Evolutionary conservation across 768 basidiomycete species (phyloP).

Genomic region (Boletus tylopilopsis): DNA sequence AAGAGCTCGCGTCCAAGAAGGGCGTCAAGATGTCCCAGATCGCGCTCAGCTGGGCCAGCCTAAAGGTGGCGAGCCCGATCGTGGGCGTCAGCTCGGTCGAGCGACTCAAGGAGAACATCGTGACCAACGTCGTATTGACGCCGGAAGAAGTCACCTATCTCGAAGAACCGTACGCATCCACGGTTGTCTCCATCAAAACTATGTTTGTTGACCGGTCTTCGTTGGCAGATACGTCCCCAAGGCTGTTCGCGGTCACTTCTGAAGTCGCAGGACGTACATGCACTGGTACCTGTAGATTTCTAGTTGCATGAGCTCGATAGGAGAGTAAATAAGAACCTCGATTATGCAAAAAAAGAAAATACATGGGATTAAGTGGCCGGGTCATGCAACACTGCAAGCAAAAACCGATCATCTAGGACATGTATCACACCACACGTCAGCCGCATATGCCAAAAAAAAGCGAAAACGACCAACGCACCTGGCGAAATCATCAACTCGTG

Average conservation of each 20-base stretch:
- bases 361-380: constrained; percentile 44
- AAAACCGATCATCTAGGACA: constrained; percentile 59
- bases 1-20: constrained; percentile 38
- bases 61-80: constrained; percentile 44
- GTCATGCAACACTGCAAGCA: constrained; percentile 82
- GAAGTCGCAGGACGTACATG: background rate
- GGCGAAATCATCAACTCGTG: constrained; percentile 96
- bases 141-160: constrained; percentile 30
- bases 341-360: constrained; percentile 10
- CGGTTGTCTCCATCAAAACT: background rate
- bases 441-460: background rate
- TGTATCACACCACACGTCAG: constrained; percentile 24
- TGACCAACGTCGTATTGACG: constrained; percentile 22
- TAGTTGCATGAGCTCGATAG: background rate
- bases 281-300: constrained; percentile 2
- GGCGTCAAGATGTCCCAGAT: constrained; percentile 42
- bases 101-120: constrained; percentile 30
- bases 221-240: too few species aligned
- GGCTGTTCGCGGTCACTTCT: constrained; percentile 16
- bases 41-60: constrained; percentile 39
- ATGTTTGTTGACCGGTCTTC: too few species aligned
- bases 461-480: constrained; percentile 45
- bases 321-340: background rate
- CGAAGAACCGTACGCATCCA: constrained; percentile 23
- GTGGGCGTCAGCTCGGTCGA: constrained; percentile 36